Evolutionary conservation across 805 yeast species (phyloP), one percentile per base, ranked within the genome.

Genomic region (Lipomyces sp.): DNA sequence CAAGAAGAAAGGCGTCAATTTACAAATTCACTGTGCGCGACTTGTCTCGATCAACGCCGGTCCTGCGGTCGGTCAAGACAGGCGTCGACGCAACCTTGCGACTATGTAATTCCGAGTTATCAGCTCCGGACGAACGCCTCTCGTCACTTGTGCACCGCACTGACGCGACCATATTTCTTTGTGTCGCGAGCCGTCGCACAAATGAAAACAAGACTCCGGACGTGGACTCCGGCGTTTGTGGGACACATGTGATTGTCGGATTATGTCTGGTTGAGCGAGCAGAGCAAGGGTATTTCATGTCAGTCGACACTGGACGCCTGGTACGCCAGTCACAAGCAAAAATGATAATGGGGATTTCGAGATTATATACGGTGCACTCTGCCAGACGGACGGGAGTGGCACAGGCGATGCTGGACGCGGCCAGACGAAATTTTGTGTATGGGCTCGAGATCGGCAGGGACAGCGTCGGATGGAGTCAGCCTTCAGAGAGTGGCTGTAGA

Each of bases 401-500:
- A 0, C 63, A 67, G 6, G 60, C 65, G 29, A 71, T 86, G 35
- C 76, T 86, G 10, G 71, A 79, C 2, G 71, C 76, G 3, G 84
- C 83, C 2, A 62, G 76, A 39, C 70, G 72, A 2, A 64, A 81
- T 54, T 77, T 81, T 56, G 73, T 85, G 3, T 85, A 84, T 71
- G 89, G 89, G 0, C 68, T 83, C 54, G 64, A 45, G 1, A 70
- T 86, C 34, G 70, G 67, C 7, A 78, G 72, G 59, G 64, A 51
- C 0, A 79, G 81, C 60, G 76, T 86, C 6, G 87, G 83, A 1
- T 86, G 87, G 80, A 85, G 88, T 69, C 90, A 86, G 74, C 89
- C 90, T 0, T 83, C 86, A 64, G 81, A 80, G 61, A 79, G 80
- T 60, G 90, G 89, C 0, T 82, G 84, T 2, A 75, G 77, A 39